Base-by-base conservation (phyloP, 306 rosid species). In the Acacia confusa region DNA sequence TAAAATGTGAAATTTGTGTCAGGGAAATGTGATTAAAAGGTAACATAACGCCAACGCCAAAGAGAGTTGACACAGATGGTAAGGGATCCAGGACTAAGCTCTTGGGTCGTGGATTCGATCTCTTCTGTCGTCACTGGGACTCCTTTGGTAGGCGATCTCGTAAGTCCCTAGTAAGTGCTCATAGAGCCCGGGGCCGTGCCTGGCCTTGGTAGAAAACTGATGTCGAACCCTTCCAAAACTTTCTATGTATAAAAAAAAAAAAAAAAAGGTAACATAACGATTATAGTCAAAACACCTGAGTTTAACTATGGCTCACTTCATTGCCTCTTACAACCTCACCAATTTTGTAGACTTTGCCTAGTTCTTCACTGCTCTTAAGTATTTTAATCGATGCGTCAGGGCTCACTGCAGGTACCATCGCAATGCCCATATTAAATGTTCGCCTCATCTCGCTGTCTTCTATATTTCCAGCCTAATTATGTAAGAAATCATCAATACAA, bases 371-470 rank as follows among this genome's bases (percentile, higher is more conserved):
- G 44, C 53, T 78, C 84, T 82, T 84, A 70, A 86, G 88, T 76
- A 89, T 81, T 84, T 82, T 79, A n/a, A 36, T 13, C 7, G 86
- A 78, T 14, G 88, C 52, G 77, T 89, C 91, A 32, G 66, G 74
- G 72, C 84, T 91, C 82, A 85, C 94, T 17, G 89, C 88, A 24
- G 88, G 82, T 65, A 91, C 91, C 95, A 91, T 91, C 79, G 91
- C 95, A 45, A 91, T 85, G 8, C 95, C 95, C 91, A 87, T 91
- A 83, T 87, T 91, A 58, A 91, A 89, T 0, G 92, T 89, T 24
- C 95, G 81, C 75, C 82, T 85, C 91, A 91, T 91, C 84, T 89
- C 91, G 32, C n/a, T 82, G 43, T 87, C 91, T 58, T 89, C 91
- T 15, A 87, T 81, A 25, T 82, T 81, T 65, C 92, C 94, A 0